phyloP scores from a whole-genome alignment of 768 basidiomycete genomes.

The Tephrocybe sp. region DNA sequence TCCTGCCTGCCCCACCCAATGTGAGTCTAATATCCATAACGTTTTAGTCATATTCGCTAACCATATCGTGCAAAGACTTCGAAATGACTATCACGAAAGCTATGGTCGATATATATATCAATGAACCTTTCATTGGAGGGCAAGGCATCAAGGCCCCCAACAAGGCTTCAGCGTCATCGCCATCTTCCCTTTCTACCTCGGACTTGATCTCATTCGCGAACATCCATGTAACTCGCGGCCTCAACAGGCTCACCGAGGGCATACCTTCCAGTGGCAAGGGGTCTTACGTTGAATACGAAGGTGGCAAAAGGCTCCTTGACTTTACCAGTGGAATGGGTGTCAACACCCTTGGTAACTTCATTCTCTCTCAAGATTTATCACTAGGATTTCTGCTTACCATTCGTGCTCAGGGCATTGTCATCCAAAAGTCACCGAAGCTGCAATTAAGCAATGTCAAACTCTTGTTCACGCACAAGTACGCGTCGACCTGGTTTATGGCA shows the following conservation, averaged over 20 bases:
- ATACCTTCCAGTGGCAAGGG: constrained; percentile 68
- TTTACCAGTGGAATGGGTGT: constrained; percentile 89
- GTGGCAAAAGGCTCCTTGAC: constrained; percentile 74
- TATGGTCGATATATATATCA: too few species aligned
- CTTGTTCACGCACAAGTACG: constrained; percentile 75
- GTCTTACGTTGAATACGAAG: constrained; percentile 68
- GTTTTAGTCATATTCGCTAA: not conserved
- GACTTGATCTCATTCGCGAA: constrained; percentile 36
- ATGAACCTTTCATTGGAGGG: not conserved
- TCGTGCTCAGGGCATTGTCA: constrained; percentile 71
- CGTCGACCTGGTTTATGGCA: not conserved
- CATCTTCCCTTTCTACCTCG: not conserved
- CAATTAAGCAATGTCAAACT: constrained; percentile 79
- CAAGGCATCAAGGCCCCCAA: not conserved
- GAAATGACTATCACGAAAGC: too few species aligned
- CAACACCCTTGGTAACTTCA: constrained; percentile 64
- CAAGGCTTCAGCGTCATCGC: not conserved
- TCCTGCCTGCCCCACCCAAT: too few species aligned
- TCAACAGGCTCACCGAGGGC: constrained; percentile 46
- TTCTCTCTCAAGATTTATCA: not conserved
- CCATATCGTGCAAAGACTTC: too few species aligned
- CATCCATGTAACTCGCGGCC: constrained; percentile 43
- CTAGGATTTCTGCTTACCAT: not conserved
- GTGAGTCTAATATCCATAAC: not conserved
- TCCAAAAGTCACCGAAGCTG: constrained; percentile 79